Evolutionary conservation across 345 rosid genomes (phyloP), one percentile per base, ranked within the genome.

Genomic region (Microthlaspi erraticum): DNA sequence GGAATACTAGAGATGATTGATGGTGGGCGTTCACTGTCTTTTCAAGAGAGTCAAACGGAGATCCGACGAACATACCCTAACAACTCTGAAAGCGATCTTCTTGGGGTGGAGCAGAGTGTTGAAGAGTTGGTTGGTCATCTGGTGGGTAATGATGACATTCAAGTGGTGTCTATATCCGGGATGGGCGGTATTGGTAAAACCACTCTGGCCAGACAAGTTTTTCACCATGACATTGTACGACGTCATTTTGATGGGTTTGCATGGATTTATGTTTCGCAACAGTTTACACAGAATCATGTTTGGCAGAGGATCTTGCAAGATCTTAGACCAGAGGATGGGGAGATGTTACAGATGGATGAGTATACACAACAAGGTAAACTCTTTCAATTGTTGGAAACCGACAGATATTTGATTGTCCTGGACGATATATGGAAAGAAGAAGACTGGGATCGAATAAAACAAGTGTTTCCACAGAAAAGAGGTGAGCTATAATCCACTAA

Each of bases 111-210:
- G 12, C 70, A 70, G 19, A 74, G 75, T 44, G 61, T 74, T 2
- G 8, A 63, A 5, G 66, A n/a, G 1, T 10, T 85, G 42, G 79
- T 72, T 36, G 37, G 41, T 10, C 19, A 60, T 29, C 41, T 83
- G 23, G 58, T 77, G 12, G 64, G 0, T 2, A 41, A 26, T 13
- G 64, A 39, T 2, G 52, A 54, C 8, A 36, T 14, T 20, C 53
- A 56, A 8, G 64, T 75, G 52, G 70, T 83, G 34, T 67, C 76
- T 2, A 68, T 86, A 12, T 75, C 68, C 5, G 90, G 87, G 13
- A 83, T 83, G 87, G 84, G 87, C 0, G 87, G 90, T 10, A 65
- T 81, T 13, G 86, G 90, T 7, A 86, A 82, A 68, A 86, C 85
- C 6, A 48, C 87, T 6, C 75, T 86, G 0, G 85, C 86, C 0